Evolutionary conservation across 768 basidiomycete genomes (phyloP), one percentile per base, ranked within the genome.

Genomic region (Kwoniella sp.): DNA sequence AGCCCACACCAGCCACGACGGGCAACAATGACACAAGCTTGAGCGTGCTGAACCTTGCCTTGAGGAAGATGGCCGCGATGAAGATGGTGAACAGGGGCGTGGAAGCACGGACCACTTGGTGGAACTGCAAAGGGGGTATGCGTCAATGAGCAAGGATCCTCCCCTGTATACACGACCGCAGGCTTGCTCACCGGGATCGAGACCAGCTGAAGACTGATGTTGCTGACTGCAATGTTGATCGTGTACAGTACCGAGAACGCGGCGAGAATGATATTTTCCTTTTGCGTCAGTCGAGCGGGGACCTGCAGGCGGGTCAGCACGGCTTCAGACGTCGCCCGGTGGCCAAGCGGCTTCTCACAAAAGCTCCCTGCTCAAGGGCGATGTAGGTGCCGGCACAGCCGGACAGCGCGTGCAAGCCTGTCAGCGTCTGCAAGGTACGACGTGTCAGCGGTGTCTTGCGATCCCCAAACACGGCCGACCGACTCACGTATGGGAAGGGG

Each of bases 221-320:
- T 99, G 77, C 89, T 92, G 41, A 96, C 85, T 34, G 86, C 85
- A 62, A 98, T 93, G 69, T 99, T 99, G 71, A 93, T 76, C 4
- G 92, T 87, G 73, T 95, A 99, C 1, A 99, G 79, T 17, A 84
- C 76, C 62, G 90, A 93, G 76, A 98, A 99, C 1, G 83, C 80
- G 22, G 84, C 70, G 12, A 99, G 78, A 11, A 85, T 80, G 19
- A 82, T 50, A 50, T 80, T 81, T 69, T 88, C 80, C 20, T 76
- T 64, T 14, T 71, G 60, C 8, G 76, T 78, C 15, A 87, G 73
- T 23, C 78, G 76, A 26, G 82, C 80, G 14, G 84, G 84, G 0
- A 76, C 65, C 77, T 77, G 44, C 28, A 34, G n/a, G 22, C 26
- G 22, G 15, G 31, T 38, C 34, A 50, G 48, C 32, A 20, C 11